A percentile compares a stretch with the other conserved stretches of the same genome.
Conservation (phyloP, 495 filamentous ascomycete genomes). For the Penicillium pulvis region DNA sequence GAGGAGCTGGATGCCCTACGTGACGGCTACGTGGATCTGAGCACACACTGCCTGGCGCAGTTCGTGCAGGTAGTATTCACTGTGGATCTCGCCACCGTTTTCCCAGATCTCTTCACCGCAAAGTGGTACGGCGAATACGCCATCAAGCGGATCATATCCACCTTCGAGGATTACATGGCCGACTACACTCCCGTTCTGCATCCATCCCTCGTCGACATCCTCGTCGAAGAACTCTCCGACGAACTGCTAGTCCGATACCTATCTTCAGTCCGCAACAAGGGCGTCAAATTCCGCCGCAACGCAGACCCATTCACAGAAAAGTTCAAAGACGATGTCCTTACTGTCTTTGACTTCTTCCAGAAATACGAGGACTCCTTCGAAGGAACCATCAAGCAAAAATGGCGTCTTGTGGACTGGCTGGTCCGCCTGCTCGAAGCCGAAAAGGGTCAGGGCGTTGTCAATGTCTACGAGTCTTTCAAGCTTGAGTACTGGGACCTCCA, state of each 20-base stretch:
- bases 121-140: slow-evolving; percentile 82
- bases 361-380: slow-evolving; percentile 66
- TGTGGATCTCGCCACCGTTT: slow-evolving; percentile 78
- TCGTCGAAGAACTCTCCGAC: slow-evolving; percentile 88
- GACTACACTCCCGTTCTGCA: slow-evolving; percentile 83
- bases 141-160: slow-evolving; percentile 87
- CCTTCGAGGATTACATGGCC: slow-evolving; percentile 89
- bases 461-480: slow-evolving; percentile 83
- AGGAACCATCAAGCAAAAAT: slow-evolving; percentile 78
- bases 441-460: slow-evolving; percentile 67
- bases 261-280: slow-evolving; percentile 81
- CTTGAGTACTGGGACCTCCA: slow-evolving; percentile 89
- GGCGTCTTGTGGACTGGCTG: slow-evolving; percentile 84
- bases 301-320: slow-evolving; percentile 82
- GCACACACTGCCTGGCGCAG: slow-evolving; percentile 82
- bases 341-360: slow-evolving; percentile 74
- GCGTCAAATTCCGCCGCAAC: slow-evolving; percentile 79
- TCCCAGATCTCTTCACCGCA: slow-evolving; percentile 87
- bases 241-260: slow-evolving; percentile 87
- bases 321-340: slow-evolving; percentile 85
- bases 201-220: slow-evolving; percentile 80
- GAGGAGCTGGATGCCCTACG: slow-evolving; percentile 71
- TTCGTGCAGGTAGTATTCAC: slow-evolving; percentile 84
- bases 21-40: slow-evolving; percentile 91
- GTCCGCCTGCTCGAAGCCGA: slow-evolving; percentile 72